Evolutionary conservation across 495 filamentous ascomycete genomes (phyloP), one percentile per base, ranked within the genome.

Genomic region (Tuber melanosporum): DNA sequence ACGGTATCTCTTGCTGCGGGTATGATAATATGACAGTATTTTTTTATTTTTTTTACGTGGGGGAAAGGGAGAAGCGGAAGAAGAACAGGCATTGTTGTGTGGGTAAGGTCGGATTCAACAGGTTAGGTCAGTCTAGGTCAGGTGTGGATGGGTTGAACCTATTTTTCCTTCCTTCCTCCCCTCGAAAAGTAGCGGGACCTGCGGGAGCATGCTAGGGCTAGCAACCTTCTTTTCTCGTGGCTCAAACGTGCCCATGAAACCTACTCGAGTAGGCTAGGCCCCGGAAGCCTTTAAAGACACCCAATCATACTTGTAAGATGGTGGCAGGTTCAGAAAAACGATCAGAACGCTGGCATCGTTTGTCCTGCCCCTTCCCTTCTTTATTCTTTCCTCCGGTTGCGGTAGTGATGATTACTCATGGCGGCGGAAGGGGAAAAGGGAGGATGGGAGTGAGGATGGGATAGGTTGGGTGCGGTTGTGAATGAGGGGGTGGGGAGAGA

Each of bases 171-270:
- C 26, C n/a, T 26, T 14, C 52, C n/a, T 5, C 57, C n/a, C 57
- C 14, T 8, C 7, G 15, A 2, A 17, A 66, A 6, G 10, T 66
- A 26, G 57, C 22, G 57, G 57, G 52, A 57, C 52, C 52, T 57
- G 52, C 52, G 52, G 57, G 26, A 66, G 57, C 52, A n/a, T 32
- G 57, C 57, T 32, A 66, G 57, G 57, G 57, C 26, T 32, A 32
- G 57, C 57, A 32, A 32, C 57, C 26, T 32, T 66, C 57, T 66
- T 66, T 32, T 66, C 57, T 66, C 57, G 57, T 66, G 57, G 57
- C 57, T 66, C 57, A 66, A 66, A 66, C 57, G 57, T 66, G 57
- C 57, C 57, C 57, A 32, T 66, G 57, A 66, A 66, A 66, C 57
- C 10, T 32, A 32, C 32, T 32, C 1, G 32, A 32, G 32, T 32